Percentiles rank a stretch among this genome's conserved stretches.
phyloP scores from a whole-genome alignment of 208 protist genomes.

The Leishmania guyanensis region DNA sequence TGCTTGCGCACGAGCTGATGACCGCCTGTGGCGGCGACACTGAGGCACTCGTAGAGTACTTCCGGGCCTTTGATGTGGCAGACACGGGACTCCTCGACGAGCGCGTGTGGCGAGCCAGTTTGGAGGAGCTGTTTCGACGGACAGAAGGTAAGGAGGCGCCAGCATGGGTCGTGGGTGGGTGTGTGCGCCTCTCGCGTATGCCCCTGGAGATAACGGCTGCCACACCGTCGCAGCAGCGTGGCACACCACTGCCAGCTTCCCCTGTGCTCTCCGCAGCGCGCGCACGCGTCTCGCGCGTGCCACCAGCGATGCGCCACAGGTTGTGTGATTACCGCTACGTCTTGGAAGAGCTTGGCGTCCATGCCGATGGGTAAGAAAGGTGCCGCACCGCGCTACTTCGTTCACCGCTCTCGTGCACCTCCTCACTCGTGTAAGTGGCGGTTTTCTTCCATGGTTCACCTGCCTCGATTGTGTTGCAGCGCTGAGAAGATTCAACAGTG shows the following conservation, averaged over 20 bases:
- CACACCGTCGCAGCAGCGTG: not conserved
- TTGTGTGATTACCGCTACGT: conserved; percentile 65
- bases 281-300: conserved; percentile 34
- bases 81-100: conserved; percentile 46
- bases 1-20: conserved; percentile 35
- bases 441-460: not conserved
- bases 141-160: conserved; percentile 16
- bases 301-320: conserved; percentile 19
- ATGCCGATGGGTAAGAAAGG: not conserved
- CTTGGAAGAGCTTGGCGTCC: conserved; percentile 39
- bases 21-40: conserved; percentile 36
- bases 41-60: conserved; percentile 33
- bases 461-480: not conserved
- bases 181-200: conserved; percentile 37
- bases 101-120: conserved; percentile 34
- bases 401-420: not conserved
- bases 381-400: not conserved
- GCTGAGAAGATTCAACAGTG: not conserved
- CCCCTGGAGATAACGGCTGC: conserved; percentile 22
- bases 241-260: conserved; percentile 3
- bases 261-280: conserved; percentile 33
- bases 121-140: conserved; percentile 38
- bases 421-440: not conserved
- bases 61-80: conserved; percentile 41
- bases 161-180: conserved; percentile 51